Evolutionary conservation across 163 green algal species (phyloP).

Genomic region (Chlamydomonas reinhardtii): DNA sequence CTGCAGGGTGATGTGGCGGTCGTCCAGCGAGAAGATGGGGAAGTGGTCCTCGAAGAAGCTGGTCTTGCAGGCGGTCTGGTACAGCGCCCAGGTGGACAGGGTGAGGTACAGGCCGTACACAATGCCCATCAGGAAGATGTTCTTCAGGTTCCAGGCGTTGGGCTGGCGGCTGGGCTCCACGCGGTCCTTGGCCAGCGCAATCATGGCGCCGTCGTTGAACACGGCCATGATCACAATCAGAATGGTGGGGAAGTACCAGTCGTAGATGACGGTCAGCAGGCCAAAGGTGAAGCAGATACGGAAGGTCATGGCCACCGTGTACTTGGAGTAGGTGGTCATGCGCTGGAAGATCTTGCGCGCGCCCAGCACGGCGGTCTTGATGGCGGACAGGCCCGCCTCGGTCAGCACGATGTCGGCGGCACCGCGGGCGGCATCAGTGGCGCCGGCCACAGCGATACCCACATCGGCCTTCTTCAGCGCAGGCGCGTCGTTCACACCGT

Average conservation of each 20-base stretch:
- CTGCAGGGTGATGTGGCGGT: conserved; percentile 45
- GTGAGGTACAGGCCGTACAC: conserved; percentile 90
- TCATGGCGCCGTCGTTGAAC: conserved; percentile 94
- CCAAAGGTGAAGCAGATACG: conserved; percentile 93
- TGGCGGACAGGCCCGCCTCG: conserved; percentile 87
- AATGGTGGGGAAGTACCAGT: conserved; percentile 92
- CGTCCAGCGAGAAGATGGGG: conserved; percentile 71
- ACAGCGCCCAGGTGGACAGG: conserved; percentile 81
- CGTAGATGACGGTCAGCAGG: conserved; percentile 87
- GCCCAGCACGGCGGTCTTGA: conserved; percentile 91
- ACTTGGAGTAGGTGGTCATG: conserved; percentile 91
- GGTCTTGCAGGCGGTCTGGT: conserved; percentile 70
- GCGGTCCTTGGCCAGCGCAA: conserved; percentile 87
- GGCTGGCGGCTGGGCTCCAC: conserved; percentile 74
- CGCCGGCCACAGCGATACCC: conserved; percentile 90
- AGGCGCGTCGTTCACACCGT: conserved; percentile 96
- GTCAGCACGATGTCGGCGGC: conserved; percentile 96
- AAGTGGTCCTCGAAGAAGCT: conserved; percentile 76
- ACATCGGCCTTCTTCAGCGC: conserved; percentile 93
- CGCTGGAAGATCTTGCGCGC: conserved; percentile 97
- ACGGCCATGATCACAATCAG: conserved; percentile 90
- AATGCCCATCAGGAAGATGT: conserved; percentile 87
- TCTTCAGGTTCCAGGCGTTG: conserved; percentile 84
- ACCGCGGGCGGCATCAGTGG: conserved; percentile 93
- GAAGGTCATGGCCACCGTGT: conserved; percentile 94